These are phyloP conservation scores for Pleurotus tuoliensis DNA, from an alignment of 768 basidiomycete species.

Conservation along the genomic window DNA sequence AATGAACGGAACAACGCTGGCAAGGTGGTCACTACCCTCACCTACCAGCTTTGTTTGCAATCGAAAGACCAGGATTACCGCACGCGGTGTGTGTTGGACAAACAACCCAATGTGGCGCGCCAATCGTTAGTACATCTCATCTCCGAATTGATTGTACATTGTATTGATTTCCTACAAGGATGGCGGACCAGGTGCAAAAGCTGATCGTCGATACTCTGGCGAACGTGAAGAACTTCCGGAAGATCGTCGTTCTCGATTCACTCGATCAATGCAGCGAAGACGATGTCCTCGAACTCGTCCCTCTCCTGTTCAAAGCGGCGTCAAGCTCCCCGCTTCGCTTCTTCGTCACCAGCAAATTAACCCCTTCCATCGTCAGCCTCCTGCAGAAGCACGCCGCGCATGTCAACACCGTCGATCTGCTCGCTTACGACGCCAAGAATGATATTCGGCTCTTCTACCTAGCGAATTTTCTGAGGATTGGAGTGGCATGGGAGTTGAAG, in stretches of 20 bases:
- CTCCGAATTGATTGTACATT: neutral
- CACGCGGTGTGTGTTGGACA: neutral
- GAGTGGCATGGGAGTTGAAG: neutral
- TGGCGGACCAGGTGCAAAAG: conserved; percentile 25
- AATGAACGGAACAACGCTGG: conserved; percentile 22
- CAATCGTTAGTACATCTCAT: neutral
- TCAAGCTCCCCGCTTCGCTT: conserved; percentile 23
- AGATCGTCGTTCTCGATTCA: conserved; percentile 30
- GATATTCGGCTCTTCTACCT: conserved; percentile 8
- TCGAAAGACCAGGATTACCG: conserved; percentile 6
- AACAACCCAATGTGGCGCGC: neutral
- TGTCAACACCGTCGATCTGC: neutral
- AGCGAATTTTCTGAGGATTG: neutral
- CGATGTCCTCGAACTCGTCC: conserved; percentile 20
- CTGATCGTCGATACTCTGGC: conserved; percentile 24
- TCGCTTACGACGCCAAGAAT: conserved; percentile 1
- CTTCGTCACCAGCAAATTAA: conserved; percentile 26
- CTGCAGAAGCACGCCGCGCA: neutral
- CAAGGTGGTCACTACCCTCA: conserved; percentile 25
- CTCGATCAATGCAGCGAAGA: conserved; percentile 28
- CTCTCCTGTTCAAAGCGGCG: conserved; percentile 20
- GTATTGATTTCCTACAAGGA: neutral
- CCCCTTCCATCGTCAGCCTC: conserved; percentile 19
- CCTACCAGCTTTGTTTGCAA: conserved; percentile 24
- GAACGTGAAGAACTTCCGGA: conserved; percentile 10